Evolutionary conservation across 805 yeast species (phyloP), one percentile per base, ranked within the genome.

Genomic region (Ogataea nakhonphanomensis): DNA sequence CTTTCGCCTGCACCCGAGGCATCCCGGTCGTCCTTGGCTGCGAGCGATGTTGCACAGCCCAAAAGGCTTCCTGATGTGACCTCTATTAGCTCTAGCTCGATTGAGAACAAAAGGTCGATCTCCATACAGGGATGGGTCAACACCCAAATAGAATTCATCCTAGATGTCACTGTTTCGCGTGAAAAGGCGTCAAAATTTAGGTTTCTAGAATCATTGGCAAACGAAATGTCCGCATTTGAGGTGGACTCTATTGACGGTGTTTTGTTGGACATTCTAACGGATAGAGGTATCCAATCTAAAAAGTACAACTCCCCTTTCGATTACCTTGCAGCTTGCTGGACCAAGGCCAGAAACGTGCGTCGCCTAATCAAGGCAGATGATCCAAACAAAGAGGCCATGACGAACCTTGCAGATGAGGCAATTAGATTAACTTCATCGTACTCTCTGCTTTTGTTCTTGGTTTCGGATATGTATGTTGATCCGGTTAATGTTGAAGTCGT

Each of bases 391-490:
- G 58, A 58, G 1, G 53, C 53, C 11, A 75, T 77, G 44, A 26
- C 65, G 2, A 53, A 51, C 5, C 42, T 78, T 6, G 60, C 79
- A 36, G 67, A 71, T 40, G 78, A 78, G 43, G 62, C 76, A 17
- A 69, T 74, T 33, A 59, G 74, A 30, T 64, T 74, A 30, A 56
- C 76, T 11, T 64, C 79, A 10, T 78, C 84, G 20, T 85, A 80
- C 59, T 88, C 86, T 0, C 65, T 81, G 22, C 79, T 84, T 15
- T 61, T 81, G 15, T 80, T 84, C 54, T 87, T 81, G 58, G 74
- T 79, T 3, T 81, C 84, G 8, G 90, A 81, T 40, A 74, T 76
- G 74, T 73, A 75, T 41, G 43, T 67, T 28, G 66, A 70, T 46
- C 63, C 64, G 44, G 66, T 70, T 15, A 35, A 51, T 33, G 46